A percentile compares a stretch with the other conserved stretches of the same genome.
Conservation (phyloP, 257 asterid species). For the Nicotiana paniculata region DNA sequence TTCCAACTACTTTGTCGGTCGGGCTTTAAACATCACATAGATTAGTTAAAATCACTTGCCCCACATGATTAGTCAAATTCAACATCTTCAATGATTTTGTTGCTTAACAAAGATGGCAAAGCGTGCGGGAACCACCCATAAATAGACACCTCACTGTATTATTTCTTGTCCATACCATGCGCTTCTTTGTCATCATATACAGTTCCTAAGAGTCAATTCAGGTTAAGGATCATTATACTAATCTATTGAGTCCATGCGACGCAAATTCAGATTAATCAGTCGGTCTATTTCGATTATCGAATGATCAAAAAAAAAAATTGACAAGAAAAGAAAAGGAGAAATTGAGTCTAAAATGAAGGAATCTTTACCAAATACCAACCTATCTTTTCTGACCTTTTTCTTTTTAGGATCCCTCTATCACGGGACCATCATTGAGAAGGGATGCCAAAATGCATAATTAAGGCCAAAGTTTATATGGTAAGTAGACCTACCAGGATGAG, state of each 20-base stretch:
- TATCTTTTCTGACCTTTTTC: background rate
- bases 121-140: background rate
- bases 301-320: background rate
- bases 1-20: background rate
- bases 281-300: background rate
- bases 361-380: background rate
- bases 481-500: slow-evolving; percentile 1
- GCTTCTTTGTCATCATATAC: background rate
- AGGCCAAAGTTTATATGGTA: background rate
- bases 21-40: background rate
- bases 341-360: background rate
- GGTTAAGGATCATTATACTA: background rate
- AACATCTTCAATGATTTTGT: slow-evolving; percentile 14
- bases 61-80: slow-evolving; percentile 18
- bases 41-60: background rate
- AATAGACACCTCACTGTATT: background rate
- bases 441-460: background rate
- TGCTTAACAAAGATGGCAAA: slow-evolving; percentile 22
- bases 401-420: background rate
- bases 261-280: background rate
- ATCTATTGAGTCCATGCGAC: rapidly evolving
- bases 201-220: background rate
- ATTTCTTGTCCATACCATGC: background rate
- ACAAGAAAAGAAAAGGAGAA: background rate
- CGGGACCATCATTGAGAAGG: background rate